phyloP scores from a whole-genome alignment of 352 stramenopile genomes.

The Pythium phragmitis region DNA sequence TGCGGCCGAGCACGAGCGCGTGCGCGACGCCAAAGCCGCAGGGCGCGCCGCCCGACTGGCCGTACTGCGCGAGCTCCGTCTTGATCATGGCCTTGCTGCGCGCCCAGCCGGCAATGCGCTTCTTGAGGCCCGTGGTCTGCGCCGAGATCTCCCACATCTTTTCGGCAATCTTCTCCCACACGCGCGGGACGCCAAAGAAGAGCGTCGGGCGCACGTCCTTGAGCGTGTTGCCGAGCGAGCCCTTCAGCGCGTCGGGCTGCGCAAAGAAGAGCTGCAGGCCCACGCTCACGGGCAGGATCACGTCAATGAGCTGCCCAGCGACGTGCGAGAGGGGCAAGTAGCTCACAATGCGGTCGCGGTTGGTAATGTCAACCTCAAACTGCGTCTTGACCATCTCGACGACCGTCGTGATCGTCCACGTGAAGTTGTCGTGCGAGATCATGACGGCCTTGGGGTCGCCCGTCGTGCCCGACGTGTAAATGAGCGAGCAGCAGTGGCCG shows the following conservation, averaged over 20 bases:
- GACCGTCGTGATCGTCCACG: slow-evolving; percentile 77
- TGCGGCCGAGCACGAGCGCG: slow-evolving; percentile 78
- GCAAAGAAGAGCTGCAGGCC: slow-evolving; percentile 86
- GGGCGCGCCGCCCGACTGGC: slow-evolving; percentile 78
- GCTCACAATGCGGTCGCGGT: slow-evolving; percentile 74
- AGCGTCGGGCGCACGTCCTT: slow-evolving; percentile 87
- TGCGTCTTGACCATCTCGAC: slow-evolving; percentile 59
- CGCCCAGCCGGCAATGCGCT: slow-evolving; percentile 89
- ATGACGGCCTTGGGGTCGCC: slow-evolving; percentile 95
- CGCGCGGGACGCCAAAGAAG: slow-evolving; percentile 90
- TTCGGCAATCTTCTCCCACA: slow-evolving; percentile 93
- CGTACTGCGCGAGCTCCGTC: slow-evolving; percentile 81
- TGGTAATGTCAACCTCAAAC: slow-evolving; percentile 56
- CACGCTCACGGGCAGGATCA: slow-evolving; percentile 66
- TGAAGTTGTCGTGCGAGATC: slow-evolving; percentile 95
- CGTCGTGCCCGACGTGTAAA: slow-evolving; percentile 96
- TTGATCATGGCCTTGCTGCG: slow-evolving; percentile 86
- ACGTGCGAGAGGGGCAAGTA: slow-evolving; percentile 91
- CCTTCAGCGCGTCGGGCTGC: slow-evolving; percentile 89
- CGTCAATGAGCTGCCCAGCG: slow-evolving; percentile 87
- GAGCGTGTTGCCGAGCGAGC: slow-evolving; percentile 79
- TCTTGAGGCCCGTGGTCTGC: slow-evolving; percentile 90
- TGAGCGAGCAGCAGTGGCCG: slow-evolving; percentile 88
- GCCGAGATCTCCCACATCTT: slow-evolving; percentile 86
- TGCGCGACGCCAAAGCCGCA: slow-evolving; percentile 91